Base-by-base conservation (phyloP, 495 filamentous ascomycete genomes). In the Aspergillus asperescens region DNA sequence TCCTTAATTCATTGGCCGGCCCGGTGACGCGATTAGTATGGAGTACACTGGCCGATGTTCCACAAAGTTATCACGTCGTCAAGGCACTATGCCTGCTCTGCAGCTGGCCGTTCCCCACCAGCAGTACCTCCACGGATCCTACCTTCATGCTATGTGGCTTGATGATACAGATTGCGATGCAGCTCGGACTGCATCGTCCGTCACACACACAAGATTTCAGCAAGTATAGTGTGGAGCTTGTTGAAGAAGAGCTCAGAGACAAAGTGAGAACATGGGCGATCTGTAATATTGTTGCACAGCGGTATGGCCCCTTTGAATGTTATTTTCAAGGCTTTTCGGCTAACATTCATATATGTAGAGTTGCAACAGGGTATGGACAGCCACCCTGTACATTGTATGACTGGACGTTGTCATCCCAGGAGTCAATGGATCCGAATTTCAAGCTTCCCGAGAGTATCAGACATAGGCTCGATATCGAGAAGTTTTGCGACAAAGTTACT, bases 151-250 rank as follows among this genome's bases (percentile, higher is more conserved):
- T 95, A 9, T 84, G 86, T 60, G 90, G 90, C 23, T 78, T 93
- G 60, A 91, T 95, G 90, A 87, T 95, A 78, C 90, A 95, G 65
- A 83, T 91, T 47, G 88, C 90, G 12, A 91, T 91, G 68, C 89
- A 92, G 55, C 86, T 92, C 50, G 90, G 90, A 42, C 79, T 96
- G 42, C 90, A 96, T 61, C 83, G 90, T 19, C 90, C 90, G 7
- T 90, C 86, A 34, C 87, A 95, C 68, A 84, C 86, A 16, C 89
- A 95, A 63, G 90, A 96, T 68, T 96, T 95, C 67, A 87, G 86
- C 22, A 81, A 89, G 19, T 86, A 88, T 34, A 82, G 83, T 4
- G 81, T 95, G 15, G 86, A 92, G 57, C 78, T 95, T 28, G 87
- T 87, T 56, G 86, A 88, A 52, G 88, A 91, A 57, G 88, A 95